phyloP scores from a whole-genome alignment of 495 filamentous ascomycete genomes.

The Penicillium salamii region DNA sequence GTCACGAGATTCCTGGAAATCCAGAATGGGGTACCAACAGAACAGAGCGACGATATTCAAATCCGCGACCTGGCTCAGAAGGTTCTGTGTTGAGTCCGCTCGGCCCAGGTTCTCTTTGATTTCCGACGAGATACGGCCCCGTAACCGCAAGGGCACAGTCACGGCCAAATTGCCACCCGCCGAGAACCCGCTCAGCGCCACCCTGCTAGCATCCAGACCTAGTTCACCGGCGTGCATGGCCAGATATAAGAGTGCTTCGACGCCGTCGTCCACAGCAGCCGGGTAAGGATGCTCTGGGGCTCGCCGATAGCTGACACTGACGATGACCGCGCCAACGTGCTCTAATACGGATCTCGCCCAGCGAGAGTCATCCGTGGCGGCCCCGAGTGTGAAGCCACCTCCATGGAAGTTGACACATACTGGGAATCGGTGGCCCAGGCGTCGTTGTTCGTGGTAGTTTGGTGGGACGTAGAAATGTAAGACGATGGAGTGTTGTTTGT shows the following conservation, averaged over 20 bases:
- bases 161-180: slow-evolving; percentile 85
- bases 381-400: slow-evolving; percentile 74
- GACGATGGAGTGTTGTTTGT: slow-evolving; percentile 55
- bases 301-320: slow-evolving; percentile 71
- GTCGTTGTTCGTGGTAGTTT: slow-evolving; percentile 46
- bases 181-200: slow-evolving; percentile 81
- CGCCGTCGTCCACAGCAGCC: slow-evolving; percentile 71
- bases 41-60: slow-evolving; percentile 56
- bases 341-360: slow-evolving; percentile 59
- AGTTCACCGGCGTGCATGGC: slow-evolving; percentile 55
- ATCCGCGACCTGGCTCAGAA: slow-evolving; percentile 34
- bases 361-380: slow-evolving; percentile 65
- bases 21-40: slow-evolving; percentile 81
- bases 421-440: slow-evolving; percentile 46
- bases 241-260: slow-evolving; percentile 66
- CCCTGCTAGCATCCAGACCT: slow-evolving; percentile 54
- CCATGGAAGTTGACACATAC: slow-evolving; percentile 75
- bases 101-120: slow-evolving; percentile 27
- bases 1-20: slow-evolving; percentile 73
- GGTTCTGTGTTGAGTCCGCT: slow-evolving; percentile 38
- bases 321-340: slow-evolving; percentile 59
- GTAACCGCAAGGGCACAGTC: slow-evolving; percentile 70
- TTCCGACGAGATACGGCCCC: slow-evolving; percentile 27
- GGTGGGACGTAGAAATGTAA: slow-evolving; percentile 79
- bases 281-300: slow-evolving; percentile 80